Evolutionary conservation across 768 basidiomycete species (phyloP).

Genomic region (Leccinum truebloodii): DNA sequence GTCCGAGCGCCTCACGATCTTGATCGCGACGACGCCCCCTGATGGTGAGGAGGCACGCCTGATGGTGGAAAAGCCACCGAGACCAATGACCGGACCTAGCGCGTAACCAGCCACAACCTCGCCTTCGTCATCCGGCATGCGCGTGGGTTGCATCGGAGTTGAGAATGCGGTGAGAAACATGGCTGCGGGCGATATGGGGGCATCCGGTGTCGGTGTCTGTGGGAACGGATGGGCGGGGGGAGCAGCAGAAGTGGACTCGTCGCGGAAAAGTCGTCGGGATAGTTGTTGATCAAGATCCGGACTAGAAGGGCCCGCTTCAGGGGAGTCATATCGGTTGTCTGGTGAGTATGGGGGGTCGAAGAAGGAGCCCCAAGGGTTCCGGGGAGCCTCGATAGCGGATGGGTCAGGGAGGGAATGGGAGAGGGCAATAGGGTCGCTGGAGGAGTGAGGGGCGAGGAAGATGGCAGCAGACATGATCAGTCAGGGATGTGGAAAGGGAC

Average conservation of each 20-base stretch:
- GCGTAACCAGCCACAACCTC: conserved; percentile 68
- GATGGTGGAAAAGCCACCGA: conserved; percentile 82
- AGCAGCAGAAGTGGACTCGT: conserved; percentile 2
- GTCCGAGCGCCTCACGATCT: conserved; percentile 70
- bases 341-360: conserved; percentile 4
- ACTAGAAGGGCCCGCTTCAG: conserved; percentile 3
- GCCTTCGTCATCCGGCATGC: conserved; percentile 65
- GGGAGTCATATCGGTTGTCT: conserved; percentile 1
- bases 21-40: conserved; percentile 78
- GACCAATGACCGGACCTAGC: conserved; percentile 73
- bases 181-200: conserved; percentile 63
- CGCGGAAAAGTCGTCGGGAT: conserved; percentile 17
- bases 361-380: conserved; percentile 12
- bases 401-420: conserved; percentile 12
- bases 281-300: conserved; percentile 33
- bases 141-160: conserved; percentile 36
- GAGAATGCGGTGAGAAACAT: conserved; percentile 71
- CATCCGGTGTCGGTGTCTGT: conserved; percentile 13
- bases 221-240: conserved; percentile 1
- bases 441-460: conserved; percentile 1
- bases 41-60: conserved; percentile 62
- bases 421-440: conserved; percentile 2
- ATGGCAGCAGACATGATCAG: conserved; percentile 8
- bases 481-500: background rate
- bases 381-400: conserved; percentile 8